These are phyloP conservation scores for Protostelium mycophagum DNA, from an alignment of 78 protist genomes.

Conservation along the genomic window DNA sequence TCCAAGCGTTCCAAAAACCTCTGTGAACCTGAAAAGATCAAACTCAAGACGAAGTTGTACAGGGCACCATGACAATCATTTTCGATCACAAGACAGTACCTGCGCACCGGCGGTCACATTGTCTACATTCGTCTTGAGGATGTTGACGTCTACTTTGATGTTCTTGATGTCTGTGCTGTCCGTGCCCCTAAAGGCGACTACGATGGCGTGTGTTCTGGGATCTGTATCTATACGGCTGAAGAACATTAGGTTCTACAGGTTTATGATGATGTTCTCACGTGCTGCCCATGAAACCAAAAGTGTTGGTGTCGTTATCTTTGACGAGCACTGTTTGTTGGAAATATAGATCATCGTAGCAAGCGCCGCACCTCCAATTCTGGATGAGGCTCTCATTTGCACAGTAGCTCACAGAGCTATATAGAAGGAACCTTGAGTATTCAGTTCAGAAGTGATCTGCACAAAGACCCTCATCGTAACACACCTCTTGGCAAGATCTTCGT, in stretches of 20 bases:
- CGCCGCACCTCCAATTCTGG: neutral
- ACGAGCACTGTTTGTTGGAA: neutral
- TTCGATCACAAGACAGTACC: neutral
- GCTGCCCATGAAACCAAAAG: neutral
- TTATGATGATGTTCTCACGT: neutral
- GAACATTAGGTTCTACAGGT: neutral
- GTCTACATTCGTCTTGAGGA: neutral
- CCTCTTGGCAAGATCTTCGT: neutral
- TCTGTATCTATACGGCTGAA: neutral
- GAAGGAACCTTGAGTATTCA: neutral
- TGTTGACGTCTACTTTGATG: neutral
- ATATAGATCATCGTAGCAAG: neutral
- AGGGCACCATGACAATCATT: no score
- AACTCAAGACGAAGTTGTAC: no score
- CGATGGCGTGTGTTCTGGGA: neutral
- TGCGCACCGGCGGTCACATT: neutral
- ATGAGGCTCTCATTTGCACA: neutral
- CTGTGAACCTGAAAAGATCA: neutral
- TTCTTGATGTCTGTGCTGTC: neutral
- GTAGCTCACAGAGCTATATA: neutral
- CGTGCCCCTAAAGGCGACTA: neutral
- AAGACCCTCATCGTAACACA: neutral
- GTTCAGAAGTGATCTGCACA: no score
- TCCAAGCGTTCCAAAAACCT: neutral
- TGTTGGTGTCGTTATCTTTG: neutral